phyloP scores from a whole-genome alignment of 2,329 filamentous ascomycete genomes.

The Fusarium azukiicola region DNA sequence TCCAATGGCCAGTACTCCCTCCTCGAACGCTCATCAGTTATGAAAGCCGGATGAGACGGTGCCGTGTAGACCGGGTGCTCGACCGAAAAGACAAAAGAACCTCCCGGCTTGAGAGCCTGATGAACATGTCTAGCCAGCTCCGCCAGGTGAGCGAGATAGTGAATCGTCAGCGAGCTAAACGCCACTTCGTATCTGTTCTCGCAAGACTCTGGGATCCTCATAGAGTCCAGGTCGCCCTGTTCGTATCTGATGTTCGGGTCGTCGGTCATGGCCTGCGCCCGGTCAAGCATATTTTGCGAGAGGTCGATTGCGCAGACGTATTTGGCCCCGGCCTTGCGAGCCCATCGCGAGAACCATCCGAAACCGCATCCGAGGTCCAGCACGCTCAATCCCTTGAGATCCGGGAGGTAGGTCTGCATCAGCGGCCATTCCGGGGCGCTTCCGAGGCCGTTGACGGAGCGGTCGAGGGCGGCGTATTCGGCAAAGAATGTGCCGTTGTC shows the following conservation, averaged over 20 bases:
- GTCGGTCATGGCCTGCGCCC: background rate
- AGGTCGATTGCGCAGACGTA: background rate
- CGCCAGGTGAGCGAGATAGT: background rate
- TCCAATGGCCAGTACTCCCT: constrained; percentile 3
- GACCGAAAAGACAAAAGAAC: background rate
- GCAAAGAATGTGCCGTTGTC: constrained; percentile 14
- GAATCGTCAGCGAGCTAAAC: constrained; percentile 9
- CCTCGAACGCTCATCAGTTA: background rate
- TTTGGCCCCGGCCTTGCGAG: background rate
- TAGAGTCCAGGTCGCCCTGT: background rate
- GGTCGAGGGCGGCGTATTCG: constrained; percentile 14
- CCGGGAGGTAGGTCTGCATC: constrained; percentile 3
- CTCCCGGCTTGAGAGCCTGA: background rate
- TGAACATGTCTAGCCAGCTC: constrained; percentile 6
- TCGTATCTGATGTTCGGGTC: constrained; percentile 1
- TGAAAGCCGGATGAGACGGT: background rate
- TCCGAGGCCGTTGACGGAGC: constrained; percentile 7
- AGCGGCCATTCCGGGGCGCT: constrained; percentile 3
- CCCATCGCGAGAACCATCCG: constrained; percentile 11
- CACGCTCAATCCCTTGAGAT: constrained; percentile 1
- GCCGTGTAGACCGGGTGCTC: constrained; percentile 9
- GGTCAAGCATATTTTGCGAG: constrained; percentile 16
- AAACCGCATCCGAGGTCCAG: constrained; percentile 4
- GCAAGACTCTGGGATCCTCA: background rate
- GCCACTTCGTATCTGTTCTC: constrained; percentile 8